Evolutionary conservation across 495 filamentous ascomycete genomes (phyloP), one percentile per base, ranked within the genome.

Genomic region (Tuber borchii): DNA sequence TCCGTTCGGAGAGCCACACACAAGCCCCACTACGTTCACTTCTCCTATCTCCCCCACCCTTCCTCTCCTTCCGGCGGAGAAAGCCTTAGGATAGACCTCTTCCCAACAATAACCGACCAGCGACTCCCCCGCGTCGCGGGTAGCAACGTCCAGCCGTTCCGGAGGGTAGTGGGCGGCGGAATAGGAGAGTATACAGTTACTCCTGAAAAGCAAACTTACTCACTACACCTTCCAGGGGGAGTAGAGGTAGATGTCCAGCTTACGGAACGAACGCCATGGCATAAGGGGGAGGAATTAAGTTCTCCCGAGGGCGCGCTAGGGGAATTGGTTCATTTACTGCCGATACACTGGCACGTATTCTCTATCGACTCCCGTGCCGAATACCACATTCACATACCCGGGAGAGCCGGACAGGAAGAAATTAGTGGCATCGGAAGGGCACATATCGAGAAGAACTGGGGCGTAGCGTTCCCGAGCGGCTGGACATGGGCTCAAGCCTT

Each of bases 401-500:
- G 75, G n/a, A 14, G 42, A 19, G 1, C 56, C 5, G 73, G 81
- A 51, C 48, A 65, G 56, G 56, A 65, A 26, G 56, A 65, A 34
- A 65, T 65, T 34, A 65, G 26, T 1, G 86, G 85, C 40, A 71
- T 22, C 6, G 85, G 84, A 0, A 79, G 73, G 12, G 83, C 86
- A 1, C 86, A 87, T 72, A 81, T 85, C 42, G 86, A 87, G 78
- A 87, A 87, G 79, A 87, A 87, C 76, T 87, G 85, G 86, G 85
- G 85, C 1, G 51, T 76, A 12, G 82, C 78, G 45, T 87, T 87
- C 75, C 86, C 86, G 2, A 48, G 75, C 26, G 83, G 83, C 8
- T 87, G 87, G 80, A 85, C 85, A 39, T 87, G 86, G 86, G 70
- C 85, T 39, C 86, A 85, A 73, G 81, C 80, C 12, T 75, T 61